phyloP scores from a whole-genome alignment of 2,329 filamentous ascomycete species.

The Fusarium sp. region DNA sequence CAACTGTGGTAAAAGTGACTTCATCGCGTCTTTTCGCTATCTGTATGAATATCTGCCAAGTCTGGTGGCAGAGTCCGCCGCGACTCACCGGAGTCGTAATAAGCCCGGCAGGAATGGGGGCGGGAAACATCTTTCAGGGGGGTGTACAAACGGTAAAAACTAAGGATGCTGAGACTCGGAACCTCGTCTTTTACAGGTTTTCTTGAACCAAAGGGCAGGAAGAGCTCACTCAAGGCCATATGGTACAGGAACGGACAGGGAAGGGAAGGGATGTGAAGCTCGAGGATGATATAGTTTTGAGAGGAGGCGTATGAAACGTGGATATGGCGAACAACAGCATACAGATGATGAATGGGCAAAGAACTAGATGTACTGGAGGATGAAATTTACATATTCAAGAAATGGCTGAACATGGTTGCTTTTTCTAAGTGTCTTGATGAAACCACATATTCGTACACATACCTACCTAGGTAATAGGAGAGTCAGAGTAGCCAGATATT shows the following conservation, averaged over 20 bases:
- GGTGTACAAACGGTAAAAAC: constrained; percentile 43
- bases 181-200: constrained; percentile 5
- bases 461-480: neutral
- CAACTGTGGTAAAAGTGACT: constrained; percentile 43
- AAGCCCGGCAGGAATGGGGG: constrained; percentile 25
- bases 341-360: constrained; percentile 43
- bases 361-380: constrained; percentile 31
- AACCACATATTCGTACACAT: neutral
- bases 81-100: constrained; percentile 25
- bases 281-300: constrained; percentile 34
- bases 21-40: constrained; percentile 36
- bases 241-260: constrained; percentile 17
- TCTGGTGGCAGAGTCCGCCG: constrained; percentile 30
- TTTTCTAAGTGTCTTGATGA: neutral
- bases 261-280: constrained; percentile 29
- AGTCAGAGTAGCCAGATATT: neutral
- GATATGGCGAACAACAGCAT: constrained; percentile 42
- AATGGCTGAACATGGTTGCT: neutral
- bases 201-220: constrained; percentile 23
- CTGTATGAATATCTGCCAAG: constrained; percentile 46
- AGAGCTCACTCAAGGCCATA: constrained; percentile 25
- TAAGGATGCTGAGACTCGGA: constrained; percentile 15
- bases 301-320: constrained; percentile 38
- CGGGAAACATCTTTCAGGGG: constrained; percentile 23
- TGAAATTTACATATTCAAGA: constrained; percentile 11